Conservation (phyloP, 225 moss, liverwort and hornwort species). For the Asterella californica region DNA sequence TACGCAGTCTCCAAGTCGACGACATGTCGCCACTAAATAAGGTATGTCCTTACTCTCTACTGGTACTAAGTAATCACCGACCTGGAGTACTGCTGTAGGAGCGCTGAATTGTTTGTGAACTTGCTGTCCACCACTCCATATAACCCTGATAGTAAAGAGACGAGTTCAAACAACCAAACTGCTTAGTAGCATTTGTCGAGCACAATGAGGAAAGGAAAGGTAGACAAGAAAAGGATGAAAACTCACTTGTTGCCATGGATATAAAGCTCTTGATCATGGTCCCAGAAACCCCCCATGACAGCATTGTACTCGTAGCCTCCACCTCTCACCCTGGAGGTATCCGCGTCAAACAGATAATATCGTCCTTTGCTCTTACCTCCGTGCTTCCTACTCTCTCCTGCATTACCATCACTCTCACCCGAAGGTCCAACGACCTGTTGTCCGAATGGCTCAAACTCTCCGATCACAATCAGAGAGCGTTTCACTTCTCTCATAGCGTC, state of each 20-base stretch:
- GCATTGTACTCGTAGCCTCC: conserved; percentile 59
- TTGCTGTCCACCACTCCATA: conserved; percentile 91
- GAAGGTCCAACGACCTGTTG: conserved; percentile 33
- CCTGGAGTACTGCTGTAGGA: conserved; percentile 62
- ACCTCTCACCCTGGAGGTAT: conserved; percentile 57
- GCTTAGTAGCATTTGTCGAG: background rate
- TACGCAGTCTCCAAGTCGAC: background rate
- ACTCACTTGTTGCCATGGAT: conserved; percentile 58
- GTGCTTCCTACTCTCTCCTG: conserved; percentile 18
- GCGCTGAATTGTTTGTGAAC: conserved; percentile 88
- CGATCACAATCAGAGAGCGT: conserved; percentile 68
- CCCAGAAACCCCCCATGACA: conserved; percentile 59
- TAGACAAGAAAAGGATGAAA: background rate
- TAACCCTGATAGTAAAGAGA: conserved; percentile 41
- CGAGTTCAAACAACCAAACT: background rate
- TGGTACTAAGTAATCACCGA: background rate
- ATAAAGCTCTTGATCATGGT: conserved; percentile 93
- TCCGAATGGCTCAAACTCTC: conserved; percentile 67
- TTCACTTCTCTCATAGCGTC: conserved; percentile 59
- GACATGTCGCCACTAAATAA: background rate
- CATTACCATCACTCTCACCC: conserved; percentile 16
- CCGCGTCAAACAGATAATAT: conserved; percentile 66
- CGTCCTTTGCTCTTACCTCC: conserved; percentile 27
- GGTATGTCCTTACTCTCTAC: background rate
- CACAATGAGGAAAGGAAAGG: background rate